Evolutionary conservation across 768 basidiomycete species (phyloP).

Genomic region (Leccinum ochraceum): DNA sequence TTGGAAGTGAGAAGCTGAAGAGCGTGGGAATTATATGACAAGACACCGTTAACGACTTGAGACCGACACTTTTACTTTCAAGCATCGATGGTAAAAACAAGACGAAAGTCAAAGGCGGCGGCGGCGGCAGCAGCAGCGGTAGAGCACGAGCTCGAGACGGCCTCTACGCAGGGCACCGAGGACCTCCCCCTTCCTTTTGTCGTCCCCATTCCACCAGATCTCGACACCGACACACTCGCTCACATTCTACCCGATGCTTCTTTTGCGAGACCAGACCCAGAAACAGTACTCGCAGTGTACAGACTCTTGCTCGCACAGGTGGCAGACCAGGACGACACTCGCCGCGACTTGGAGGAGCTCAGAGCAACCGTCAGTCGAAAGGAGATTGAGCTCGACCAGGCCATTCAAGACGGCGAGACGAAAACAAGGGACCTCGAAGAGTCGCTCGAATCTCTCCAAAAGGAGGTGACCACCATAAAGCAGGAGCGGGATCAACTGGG

Average conservation of each 20-base stretch:
- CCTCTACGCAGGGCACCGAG: constrained; percentile 37
- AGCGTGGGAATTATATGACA: constrained; percentile 20
- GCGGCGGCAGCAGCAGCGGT: constrained; percentile 22
- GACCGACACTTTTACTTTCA: neutral
- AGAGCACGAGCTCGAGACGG: constrained; percentile 24
- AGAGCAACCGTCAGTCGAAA: constrained; percentile 68
- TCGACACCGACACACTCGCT: constrained; percentile 62
- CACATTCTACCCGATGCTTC: constrained; percentile 61
- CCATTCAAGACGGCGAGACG: constrained; percentile 74
- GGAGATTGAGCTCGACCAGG: constrained; percentile 84
- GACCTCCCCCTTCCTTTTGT: constrained; percentile 30
- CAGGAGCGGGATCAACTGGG: constrained; percentile 68
- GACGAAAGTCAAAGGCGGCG: constrained; percentile 61
- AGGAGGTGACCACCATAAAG: constrained; percentile 57
- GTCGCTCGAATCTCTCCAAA: constrained; percentile 50
- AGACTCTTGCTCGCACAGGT: constrained; percentile 59
- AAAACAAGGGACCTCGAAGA: constrained; percentile 56
- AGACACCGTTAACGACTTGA: neutral
- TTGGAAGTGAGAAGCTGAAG: neutral
- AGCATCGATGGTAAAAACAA: constrained; percentile 49
- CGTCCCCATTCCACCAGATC: constrained; percentile 62
- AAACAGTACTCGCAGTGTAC: constrained; percentile 64
- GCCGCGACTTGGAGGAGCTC: constrained; percentile 68
- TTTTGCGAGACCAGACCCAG: constrained; percentile 55
- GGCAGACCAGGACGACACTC: constrained; percentile 52